A percentile compares a stretch with the other conserved stretches of the same genome.
Evolutionary conservation across 164 flowering plant genomes (phyloP).

Genomic region (Santalum album): DNA sequence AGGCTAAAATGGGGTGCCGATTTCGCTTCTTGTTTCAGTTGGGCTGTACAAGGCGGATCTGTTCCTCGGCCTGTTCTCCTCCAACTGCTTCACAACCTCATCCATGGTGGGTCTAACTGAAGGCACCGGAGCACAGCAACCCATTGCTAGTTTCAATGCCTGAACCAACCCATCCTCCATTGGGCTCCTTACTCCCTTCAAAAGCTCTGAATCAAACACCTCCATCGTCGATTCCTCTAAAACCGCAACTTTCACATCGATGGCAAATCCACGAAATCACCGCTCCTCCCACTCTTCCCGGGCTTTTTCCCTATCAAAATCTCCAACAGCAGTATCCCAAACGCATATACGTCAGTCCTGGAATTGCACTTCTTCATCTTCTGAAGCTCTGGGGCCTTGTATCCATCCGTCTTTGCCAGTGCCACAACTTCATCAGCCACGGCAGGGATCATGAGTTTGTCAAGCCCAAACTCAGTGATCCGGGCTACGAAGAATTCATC

Average conservation of each 20-base stretch:
- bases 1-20: slow-evolving; percentile 69
- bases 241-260: slow-evolving; percentile 88
- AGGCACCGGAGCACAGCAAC: slow-evolving; percentile 96
- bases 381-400: slow-evolving; percentile 94
- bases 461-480: slow-evolving; percentile 84
- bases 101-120: slow-evolving; percentile 86
- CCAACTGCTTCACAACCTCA: slow-evolving; percentile 90
- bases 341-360: slow-evolving; percentile 88
- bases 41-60: slow-evolving; percentile 96
- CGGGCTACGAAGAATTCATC: slow-evolving; percentile 84
- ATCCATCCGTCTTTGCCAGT: slow-evolving; percentile 74
- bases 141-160: slow-evolving; percentile 98
- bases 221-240: slow-evolving; percentile 95
- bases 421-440: slow-evolving; percentile 86
- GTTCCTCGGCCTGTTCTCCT: slow-evolving; percentile 91
- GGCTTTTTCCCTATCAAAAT: slow-evolving; percentile 85
- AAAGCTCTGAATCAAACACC: slow-evolving; percentile 73
- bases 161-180: slow-evolving; percentile 98
- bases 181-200: slow-evolving; percentile 88
- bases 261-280: slow-evolving; percentile 72
- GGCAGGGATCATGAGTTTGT: slow-evolving; percentile 72
- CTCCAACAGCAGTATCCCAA: slow-evolving; percentile 81
- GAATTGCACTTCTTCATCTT: slow-evolving; percentile 88
- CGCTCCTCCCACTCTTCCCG: slow-evolving; percentile 51
- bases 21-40: slow-evolving; percentile 84